Evolutionary conservation across 2,329 filamentous ascomycete genomes (phyloP).

Genomic region (Xylariaceae sp.): DNA sequence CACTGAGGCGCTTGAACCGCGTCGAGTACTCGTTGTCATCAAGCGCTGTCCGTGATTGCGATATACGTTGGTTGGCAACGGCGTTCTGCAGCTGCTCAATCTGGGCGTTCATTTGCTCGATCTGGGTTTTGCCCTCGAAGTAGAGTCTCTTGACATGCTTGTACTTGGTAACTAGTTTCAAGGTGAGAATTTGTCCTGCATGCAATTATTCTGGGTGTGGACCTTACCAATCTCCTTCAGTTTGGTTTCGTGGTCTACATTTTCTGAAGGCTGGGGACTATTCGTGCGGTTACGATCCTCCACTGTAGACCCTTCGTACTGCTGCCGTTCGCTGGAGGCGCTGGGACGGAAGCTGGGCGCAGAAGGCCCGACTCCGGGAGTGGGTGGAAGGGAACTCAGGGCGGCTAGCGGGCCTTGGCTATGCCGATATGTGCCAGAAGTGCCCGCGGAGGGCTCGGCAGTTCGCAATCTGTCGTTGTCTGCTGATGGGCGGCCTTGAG

Average conservation of each 20-base stretch:
- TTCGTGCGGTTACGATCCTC: slow-evolving; percentile 45
- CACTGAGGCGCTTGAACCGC: slow-evolving; percentile 84
- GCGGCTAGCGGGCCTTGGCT: slow-evolving; percentile 41
- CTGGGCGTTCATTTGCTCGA: slow-evolving; percentile 79
- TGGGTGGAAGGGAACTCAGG: slow-evolving; percentile 41
- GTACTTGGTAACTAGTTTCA: slow-evolving; percentile 74
- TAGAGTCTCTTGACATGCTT: slow-evolving; percentile 98
- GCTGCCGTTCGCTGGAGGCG: slow-evolving; percentile 36
- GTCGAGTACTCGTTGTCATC: slow-evolving; percentile 93
- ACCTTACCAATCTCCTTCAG: slow-evolving; percentile 53
- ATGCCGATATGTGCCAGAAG: slow-evolving; percentile 49
- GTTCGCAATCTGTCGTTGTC: slow-evolving; percentile 47
- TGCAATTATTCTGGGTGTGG: slow-evolving; percentile 6
- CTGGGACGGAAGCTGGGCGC: slow-evolving; percentile 39
- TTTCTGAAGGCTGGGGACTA: slow-evolving; percentile 50
- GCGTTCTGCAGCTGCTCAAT: slow-evolving; percentile 95
- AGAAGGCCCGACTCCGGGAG: slow-evolving; percentile 32
- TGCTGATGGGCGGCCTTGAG: slow-evolving; percentile 42
- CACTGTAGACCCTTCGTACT: slow-evolving; percentile 41
- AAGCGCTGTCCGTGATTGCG: slow-evolving; percentile 86
- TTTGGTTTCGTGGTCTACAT: slow-evolving; percentile 47
- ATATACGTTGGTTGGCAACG: slow-evolving; percentile 92
- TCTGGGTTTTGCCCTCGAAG: slow-evolving; percentile 90
- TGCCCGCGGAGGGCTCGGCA: slow-evolving; percentile 41
- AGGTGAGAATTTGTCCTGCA: slow-evolving; percentile 31